These are phyloP conservation scores for Mimosa bimucronata DNA, from an alignment of 306 rosid genomes.

Conservation along the genomic window DNA sequence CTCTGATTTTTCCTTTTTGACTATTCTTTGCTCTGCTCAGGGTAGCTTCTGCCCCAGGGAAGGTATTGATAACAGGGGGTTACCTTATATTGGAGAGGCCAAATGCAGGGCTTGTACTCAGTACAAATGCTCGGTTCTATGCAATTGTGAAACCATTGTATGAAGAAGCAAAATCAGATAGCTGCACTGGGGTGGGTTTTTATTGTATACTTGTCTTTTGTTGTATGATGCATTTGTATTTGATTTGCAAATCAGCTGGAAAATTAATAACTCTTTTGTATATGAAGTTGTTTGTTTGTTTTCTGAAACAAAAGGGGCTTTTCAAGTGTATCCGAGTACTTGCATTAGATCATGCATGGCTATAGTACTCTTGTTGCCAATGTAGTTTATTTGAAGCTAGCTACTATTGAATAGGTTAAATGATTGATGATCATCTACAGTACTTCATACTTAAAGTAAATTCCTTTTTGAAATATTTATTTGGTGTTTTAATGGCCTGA, in stretches of 20 bases:
- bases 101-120: constrained; percentile 78
- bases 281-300: background rate
- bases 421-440: background rate
- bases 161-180: constrained; percentile 52
- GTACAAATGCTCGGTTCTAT: constrained; percentile 80
- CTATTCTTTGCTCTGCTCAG: constrained; percentile 39
- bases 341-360: background rate
- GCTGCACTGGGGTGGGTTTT: constrained; percentile 70
- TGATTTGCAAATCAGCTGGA: background rate
- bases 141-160: constrained; percentile 74
- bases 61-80: constrained; percentile 78
- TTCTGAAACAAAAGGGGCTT: background rate
- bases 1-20: background rate
- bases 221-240: background rate
- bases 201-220: constrained; percentile 5
- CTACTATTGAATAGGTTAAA: background rate
- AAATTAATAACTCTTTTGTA: background rate
- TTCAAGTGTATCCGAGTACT: background rate
- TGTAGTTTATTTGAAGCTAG: background rate
- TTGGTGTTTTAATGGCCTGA: background rate
- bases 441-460: background rate
- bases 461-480: background rate
- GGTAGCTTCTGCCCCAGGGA: constrained; percentile 86
- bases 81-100: constrained; percentile 81
- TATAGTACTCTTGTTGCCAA: background rate